Conservation (phyloP, 306 rosid genomes). For the Herpetospermum pedunculosum region DNA sequence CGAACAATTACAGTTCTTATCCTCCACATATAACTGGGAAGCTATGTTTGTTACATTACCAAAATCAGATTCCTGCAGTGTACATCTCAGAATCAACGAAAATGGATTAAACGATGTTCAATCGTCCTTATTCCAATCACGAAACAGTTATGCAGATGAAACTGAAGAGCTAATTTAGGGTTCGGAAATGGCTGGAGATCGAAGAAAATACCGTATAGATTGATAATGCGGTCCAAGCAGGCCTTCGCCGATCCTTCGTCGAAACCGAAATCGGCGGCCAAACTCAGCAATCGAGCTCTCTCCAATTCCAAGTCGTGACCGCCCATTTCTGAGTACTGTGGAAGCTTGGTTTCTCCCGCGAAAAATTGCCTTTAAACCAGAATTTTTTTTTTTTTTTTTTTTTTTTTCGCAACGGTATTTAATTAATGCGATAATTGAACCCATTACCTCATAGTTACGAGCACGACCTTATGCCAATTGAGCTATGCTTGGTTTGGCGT, state of each 20-base stretch:
- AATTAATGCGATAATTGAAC: too few relatives aligned
- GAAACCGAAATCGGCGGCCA: conserved; percentile 77
- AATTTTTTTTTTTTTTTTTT: background rate
- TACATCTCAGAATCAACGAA: background rate
- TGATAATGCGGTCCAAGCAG: conserved; percentile 56
- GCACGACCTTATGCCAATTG: too few relatives aligned
- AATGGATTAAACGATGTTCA: background rate
- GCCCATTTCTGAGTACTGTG: conserved; percentile 16
- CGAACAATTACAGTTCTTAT: background rate
- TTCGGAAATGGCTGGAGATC: background rate
- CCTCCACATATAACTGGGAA: background rate
- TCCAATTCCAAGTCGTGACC: conserved; percentile 43
- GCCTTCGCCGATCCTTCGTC: conserved; percentile 48
- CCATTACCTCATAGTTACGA: too few relatives aligned
- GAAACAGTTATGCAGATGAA: background rate
- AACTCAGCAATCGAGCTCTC: conserved; percentile 61
- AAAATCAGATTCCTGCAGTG: background rate
- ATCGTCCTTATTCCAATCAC: background rate
- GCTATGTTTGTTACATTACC: background rate
- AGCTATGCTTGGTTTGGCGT: too few relatives aligned
- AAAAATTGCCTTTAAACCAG: background rate
- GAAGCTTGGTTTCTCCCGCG: conserved; percentile 33
- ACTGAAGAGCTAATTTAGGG: conserved; percentile 5
- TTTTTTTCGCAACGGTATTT: too few relatives aligned
- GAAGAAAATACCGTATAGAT: conserved; percentile 51